These are phyloP conservation scores for Tolypocladium capitatum DNA, from an alignment of 2,329 filamentous ascomycete genomes.

Conservation along the genomic window DNA sequence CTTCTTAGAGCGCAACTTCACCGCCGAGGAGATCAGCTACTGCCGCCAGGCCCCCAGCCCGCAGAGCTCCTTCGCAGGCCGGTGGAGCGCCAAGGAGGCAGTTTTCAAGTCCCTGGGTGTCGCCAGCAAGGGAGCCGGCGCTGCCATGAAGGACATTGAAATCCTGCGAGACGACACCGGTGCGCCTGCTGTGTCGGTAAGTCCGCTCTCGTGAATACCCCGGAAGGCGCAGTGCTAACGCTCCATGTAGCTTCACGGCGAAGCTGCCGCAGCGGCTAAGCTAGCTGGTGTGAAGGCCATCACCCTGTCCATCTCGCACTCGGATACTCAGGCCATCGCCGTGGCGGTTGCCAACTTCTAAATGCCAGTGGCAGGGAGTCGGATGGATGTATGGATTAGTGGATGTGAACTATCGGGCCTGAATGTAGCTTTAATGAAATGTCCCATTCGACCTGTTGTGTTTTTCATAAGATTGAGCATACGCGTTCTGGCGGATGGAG, in stretches of 20 bases:
- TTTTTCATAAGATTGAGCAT: not conserved
- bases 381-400: conserved; percentile 4
- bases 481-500: not conserved
- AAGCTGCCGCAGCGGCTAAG: conserved; percentile 71
- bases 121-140: conserved; percentile 73
- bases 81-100: conserved; percentile 96
- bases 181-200: conserved; percentile 73
- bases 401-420: not conserved
- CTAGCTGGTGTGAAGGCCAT: conserved; percentile 78
- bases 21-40: conserved; percentile 68
- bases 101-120: conserved; percentile 97
- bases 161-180: conserved; percentile 70
- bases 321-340: conserved; percentile 84
- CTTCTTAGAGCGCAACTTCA: conserved; percentile 93
- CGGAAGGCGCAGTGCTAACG: conserved; percentile 20
- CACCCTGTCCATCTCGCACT: conserved; percentile 91
- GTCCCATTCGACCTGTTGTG: not conserved
- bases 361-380: conserved; percentile 6
- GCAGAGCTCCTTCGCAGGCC: conserved; percentile 82
- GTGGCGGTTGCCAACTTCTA: conserved; percentile 79
- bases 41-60: conserved; percentile 68
- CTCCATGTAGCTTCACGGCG: conserved; percentile 60
- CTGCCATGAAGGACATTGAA: conserved; percentile 88
- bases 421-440: not conserved
- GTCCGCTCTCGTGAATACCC: conserved; percentile 18